Evolutionary conservation across 2,329 filamentous ascomycete species (phyloP).

Genomic region (Domatiomyces catenatus): DNA sequence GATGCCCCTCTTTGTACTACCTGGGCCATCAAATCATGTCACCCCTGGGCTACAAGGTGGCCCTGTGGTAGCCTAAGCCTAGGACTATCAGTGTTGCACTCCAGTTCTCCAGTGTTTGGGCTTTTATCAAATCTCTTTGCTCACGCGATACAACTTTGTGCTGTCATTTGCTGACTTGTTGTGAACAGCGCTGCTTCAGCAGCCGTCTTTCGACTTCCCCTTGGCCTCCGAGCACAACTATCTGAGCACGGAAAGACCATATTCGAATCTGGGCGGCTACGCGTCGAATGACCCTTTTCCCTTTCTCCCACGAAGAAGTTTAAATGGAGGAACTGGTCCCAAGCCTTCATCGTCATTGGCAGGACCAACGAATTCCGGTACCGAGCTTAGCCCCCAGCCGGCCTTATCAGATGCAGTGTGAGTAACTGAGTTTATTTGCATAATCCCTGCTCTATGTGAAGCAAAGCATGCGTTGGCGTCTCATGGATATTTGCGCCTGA

Average conservation of each 20-base stretch:
- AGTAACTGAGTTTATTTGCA: constrained; percentile 7
- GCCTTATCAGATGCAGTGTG: constrained; percentile 12
- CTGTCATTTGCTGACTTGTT: constrained; percentile 15
- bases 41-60: constrained; percentile 11
- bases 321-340: constrained; percentile 3
- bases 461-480: background rate
- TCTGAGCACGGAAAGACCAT: constrained; percentile 22
- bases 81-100: constrained; percentile 11
- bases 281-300: constrained; percentile 12
- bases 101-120: constrained; percentile 7
- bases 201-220: constrained; percentile 25
- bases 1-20: constrained; percentile 14
- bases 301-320: constrained; percentile 1
- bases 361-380: constrained; percentile 9
- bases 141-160: constrained; percentile 2
- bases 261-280: constrained; percentile 21
- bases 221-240: constrained; percentile 27
- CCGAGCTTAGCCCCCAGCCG: constrained; percentile 10
- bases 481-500: background rate
- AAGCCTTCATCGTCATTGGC: constrained; percentile 6
- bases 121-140: constrained; percentile 12
- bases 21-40: constrained; percentile 9
- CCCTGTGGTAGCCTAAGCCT: constrained; percentile 9
- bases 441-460: background rate
- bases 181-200: constrained; percentile 19